phyloP scores from a whole-genome alignment of 2,329 filamentous ascomycete genomes.

The Diplodia intermedia region DNA sequence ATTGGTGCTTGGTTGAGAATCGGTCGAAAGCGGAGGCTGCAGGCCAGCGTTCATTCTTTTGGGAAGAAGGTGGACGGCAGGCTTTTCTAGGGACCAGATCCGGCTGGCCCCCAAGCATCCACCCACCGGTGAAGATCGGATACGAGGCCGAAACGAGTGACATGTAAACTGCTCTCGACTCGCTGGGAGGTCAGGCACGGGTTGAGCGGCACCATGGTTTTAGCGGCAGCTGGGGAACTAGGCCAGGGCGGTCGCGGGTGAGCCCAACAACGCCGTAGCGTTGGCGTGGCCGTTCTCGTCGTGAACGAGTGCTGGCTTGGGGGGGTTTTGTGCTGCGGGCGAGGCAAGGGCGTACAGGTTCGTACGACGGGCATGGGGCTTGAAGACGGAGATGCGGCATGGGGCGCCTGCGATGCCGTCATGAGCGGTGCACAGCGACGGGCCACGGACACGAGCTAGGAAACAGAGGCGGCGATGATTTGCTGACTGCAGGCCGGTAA shows the following conservation, averaged over 20 bases:
- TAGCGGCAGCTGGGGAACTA: background rate
- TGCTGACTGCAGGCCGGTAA: conserved; percentile 15
- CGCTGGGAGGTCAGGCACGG: background rate
- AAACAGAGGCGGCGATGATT: conserved; percentile 9
- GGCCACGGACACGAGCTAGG: conserved; percentile 4
- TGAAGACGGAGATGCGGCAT: conserved; percentile 4
- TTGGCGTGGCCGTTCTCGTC: background rate
- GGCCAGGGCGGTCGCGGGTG: background rate
- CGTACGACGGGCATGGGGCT: background rate
- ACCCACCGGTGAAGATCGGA: background rate
- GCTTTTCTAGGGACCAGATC: background rate
- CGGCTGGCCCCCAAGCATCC: conserved; percentile 9
- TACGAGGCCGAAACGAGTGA: conserved; percentile 3
- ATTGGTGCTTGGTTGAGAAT: no score
- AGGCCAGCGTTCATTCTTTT: background rate
- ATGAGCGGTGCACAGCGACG: conserved; percentile 2
- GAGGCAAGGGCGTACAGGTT: conserved; percentile 6
- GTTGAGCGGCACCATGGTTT: background rate
- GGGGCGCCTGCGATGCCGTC: conserved; percentile 1
- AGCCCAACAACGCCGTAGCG: background rate
- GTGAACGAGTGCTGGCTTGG: background rate
- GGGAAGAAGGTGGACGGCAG: background rate
- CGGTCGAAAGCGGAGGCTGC: no score
- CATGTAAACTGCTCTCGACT: background rate
- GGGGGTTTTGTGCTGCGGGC: background rate